These are phyloP conservation scores for Auriculariales sp. DNA, from an alignment of 768 basidiomycete genomes.

Conservation along the genomic window DNA sequence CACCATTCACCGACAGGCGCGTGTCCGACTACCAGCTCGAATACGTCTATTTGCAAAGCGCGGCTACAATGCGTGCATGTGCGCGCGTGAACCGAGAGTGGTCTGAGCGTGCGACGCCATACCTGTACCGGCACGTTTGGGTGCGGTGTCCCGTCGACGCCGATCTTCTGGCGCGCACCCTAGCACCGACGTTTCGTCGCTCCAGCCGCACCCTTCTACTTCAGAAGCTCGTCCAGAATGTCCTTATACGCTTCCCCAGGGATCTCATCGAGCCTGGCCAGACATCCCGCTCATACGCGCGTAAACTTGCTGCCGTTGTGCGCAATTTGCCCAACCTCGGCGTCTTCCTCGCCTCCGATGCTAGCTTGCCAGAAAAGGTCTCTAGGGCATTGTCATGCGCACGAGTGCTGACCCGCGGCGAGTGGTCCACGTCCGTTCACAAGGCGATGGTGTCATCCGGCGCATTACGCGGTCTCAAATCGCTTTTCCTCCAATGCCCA, in stretches of 20 bases:
- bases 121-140: not conserved
- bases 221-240: not conserved
- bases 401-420: not conserved
- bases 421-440: not conserved
- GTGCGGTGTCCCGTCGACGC: not conserved
- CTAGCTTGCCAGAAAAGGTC: not conserved
- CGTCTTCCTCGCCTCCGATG: slow-evolving; percentile 1
- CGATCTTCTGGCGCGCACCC: slow-evolving; percentile 1
- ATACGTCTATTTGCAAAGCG: not conserved
- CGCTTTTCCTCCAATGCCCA: not conserved
- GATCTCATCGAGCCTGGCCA: not conserved
- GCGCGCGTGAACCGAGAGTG: not conserved
- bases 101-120: not conserved
- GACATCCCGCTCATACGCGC: not conserved
- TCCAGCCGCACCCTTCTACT: not conserved
- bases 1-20: not conserved
- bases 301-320: not conserved
- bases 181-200: not conserved
- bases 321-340: not conserved
- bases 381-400: not conserved
- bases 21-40: not conserved
- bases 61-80: not conserved
- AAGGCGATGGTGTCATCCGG: not conserved
- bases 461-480: not conserved
- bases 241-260: not conserved